phyloP scores from a whole-genome alignment of 257 asterid genomes.

The Voacanga thouarsii region DNA sequence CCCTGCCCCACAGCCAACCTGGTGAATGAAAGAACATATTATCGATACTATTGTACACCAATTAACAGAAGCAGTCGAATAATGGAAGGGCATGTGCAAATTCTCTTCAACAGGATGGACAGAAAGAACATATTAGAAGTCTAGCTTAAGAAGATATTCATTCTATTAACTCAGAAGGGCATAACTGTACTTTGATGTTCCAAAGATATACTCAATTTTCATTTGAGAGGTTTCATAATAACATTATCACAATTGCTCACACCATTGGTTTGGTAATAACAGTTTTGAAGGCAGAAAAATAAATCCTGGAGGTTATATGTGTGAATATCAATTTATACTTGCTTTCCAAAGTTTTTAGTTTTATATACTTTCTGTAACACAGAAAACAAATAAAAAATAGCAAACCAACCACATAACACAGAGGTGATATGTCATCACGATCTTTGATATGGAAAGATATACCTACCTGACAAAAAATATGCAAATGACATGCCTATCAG shows the following conservation, averaged over 20 bases:
- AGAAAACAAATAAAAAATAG: neutral
- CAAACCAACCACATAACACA: neutral
- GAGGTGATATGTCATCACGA: neutral
- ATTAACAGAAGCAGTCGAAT: slow-evolving; percentile 2
- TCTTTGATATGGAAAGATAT: neutral
- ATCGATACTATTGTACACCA: slow-evolving; percentile 12
- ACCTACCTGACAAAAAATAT: neutral
- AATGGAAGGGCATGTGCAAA: neutral
- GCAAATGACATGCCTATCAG: neutral
- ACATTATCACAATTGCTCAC: neutral
- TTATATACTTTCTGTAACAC: neutral
- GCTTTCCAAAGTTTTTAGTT: neutral
- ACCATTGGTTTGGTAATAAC: neutral
- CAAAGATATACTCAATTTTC: neutral
- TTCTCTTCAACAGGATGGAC: neutral
- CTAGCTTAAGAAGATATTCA: no score
- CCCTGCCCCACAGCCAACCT: slow-evolving; percentile 99
- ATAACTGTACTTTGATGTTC: neutral
- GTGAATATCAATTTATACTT: neutral
- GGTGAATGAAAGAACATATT: slow-evolving; percentile 20
- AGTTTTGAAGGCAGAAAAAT: neutral
- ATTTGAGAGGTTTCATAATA: neutral
- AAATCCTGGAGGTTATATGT: neutral
- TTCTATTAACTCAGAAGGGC: neutral
- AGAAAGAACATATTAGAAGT: neutral